Conservation (phyloP, 2,329 filamentous ascomycete genomes). For the Aspergillus ustus region DNA sequence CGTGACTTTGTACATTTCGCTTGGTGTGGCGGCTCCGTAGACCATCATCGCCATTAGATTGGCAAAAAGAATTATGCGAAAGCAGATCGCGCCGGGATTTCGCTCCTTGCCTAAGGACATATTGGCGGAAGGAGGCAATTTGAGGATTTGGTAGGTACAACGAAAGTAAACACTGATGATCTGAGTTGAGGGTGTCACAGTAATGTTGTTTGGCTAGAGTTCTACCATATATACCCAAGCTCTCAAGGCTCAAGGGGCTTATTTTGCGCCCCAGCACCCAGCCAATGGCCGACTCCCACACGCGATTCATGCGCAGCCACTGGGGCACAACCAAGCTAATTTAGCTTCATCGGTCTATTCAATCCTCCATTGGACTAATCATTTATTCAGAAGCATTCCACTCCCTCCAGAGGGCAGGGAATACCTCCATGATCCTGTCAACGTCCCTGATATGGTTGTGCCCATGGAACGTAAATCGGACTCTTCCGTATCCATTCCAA, state of each 20-base stretch:
- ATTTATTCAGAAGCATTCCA: background rate
- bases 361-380: background rate
- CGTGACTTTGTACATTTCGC: background rate
- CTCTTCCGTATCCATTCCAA: slow-evolving; percentile 7
- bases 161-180: background rate
- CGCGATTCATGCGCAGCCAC: background rate
- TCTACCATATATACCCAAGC: background rate
- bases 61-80: background rate
- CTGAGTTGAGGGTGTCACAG: background rate
- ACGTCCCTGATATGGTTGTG: background rate
- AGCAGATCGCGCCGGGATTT: background rate
- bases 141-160: background rate
- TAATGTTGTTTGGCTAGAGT: background rate
- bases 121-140: background rate
- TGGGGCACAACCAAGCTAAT: background rate
- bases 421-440: background rate
- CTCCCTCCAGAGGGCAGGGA: background rate
- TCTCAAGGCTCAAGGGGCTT: background rate
- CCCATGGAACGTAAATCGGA: slow-evolving; percentile 1
- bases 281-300: background rate
- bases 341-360: background rate
- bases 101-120: background rate
- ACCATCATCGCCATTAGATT: background rate
- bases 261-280: background rate
- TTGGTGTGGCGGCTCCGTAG: background rate